Percentiles rank a stretch among this genome's conserved stretches.
Conservation (phyloP, 78 protist genomes). For the Monosiga brevicollis region DNA sequence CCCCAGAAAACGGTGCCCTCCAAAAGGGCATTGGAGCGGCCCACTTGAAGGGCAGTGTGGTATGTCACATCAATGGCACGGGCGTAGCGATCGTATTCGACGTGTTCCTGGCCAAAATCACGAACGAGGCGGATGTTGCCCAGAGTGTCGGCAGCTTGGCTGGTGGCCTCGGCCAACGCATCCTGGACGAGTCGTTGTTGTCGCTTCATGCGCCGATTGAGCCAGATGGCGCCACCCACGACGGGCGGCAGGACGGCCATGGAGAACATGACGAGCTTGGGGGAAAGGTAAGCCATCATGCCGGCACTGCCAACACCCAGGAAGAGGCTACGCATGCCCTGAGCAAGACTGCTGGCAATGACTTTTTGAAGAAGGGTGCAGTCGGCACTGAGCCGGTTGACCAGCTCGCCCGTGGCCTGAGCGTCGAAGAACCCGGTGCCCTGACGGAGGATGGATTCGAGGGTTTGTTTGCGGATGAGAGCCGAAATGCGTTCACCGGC, state of each 20-base stretch:
- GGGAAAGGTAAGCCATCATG: conserved; percentile 28
- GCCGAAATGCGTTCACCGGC: conserved; percentile 24
- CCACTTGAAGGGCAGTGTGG: no score
- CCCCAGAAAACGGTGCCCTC: no score
- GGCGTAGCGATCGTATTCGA: no score
- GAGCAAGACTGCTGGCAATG: conserved; percentile 34
- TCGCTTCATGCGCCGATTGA: conserved; percentile 21
- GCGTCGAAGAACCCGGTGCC: conserved; percentile 75
- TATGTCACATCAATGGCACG: no score
- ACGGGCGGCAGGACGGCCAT: conserved; percentile 35
- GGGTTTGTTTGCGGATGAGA: conserved; percentile 36
- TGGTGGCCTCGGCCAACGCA: neutral
- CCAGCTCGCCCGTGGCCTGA: conserved; percentile 67
- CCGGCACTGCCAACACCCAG: conserved; percentile 23
- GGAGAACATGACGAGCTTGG: conserved; percentile 47
- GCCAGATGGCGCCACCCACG: conserved; percentile 22
- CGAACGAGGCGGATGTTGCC: neutral
- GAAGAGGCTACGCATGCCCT: conserved; percentile 27
- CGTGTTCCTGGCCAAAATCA: no score
- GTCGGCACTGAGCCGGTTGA: conserved; percentile 57
- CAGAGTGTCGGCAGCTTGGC: neutral
- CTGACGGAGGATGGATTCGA: conserved; percentile 36
- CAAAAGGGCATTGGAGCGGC: no score
- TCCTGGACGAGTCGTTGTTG: neutral
- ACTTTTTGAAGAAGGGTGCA: conserved; percentile 39